phyloP scores from a whole-genome alignment of 805 yeast genomes.

The Yamadazyma philogaea region DNA sequence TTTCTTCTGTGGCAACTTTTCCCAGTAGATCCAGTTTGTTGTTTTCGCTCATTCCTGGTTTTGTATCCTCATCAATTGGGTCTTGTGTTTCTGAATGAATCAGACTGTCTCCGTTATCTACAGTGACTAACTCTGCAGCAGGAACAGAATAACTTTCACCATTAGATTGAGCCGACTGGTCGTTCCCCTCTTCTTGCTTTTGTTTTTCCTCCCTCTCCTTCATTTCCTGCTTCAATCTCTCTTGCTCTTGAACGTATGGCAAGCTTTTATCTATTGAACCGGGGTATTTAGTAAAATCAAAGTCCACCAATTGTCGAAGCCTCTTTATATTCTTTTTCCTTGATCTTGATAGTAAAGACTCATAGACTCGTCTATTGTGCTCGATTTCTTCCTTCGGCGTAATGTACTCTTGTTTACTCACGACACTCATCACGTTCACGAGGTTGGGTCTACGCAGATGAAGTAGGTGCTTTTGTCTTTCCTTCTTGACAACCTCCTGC shows the following conservation, averaged over 20 bases:
- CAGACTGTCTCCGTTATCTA: no score
- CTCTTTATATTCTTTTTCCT: conserved; percentile 46
- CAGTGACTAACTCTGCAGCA: neutral
- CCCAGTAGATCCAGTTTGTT: no score
- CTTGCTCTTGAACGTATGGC: conserved; percentile 24
- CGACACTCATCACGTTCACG: conserved; percentile 54
- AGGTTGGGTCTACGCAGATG: conserved; percentile 62
- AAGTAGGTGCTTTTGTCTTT: conserved; percentile 69
- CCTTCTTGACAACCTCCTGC: conserved; percentile 78
- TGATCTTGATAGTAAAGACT: conserved; percentile 28
- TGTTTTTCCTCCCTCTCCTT: neutral
- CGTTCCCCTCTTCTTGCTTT: conserved; percentile 16
- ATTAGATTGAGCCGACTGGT: no score
- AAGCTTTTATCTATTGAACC: conserved; percentile 29
- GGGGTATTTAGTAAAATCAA: conserved; percentile 26
- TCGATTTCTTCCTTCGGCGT: conserved; percentile 64
- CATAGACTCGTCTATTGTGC: conserved; percentile 41
- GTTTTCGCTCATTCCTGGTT: no score
- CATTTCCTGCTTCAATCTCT: conserved; percentile 7
- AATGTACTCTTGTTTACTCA: conserved; percentile 47
- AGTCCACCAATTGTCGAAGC: conserved; percentile 35
- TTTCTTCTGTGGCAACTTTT: no score
- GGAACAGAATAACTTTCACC: neutral
- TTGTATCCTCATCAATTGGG: no score
- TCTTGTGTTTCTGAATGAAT: no score